Evolutionary conservation across 371 early-diverging fungal genomes (phyloP), one percentile per base, ranked within the genome.

Genomic region (Zychaea mexicana): DNA sequence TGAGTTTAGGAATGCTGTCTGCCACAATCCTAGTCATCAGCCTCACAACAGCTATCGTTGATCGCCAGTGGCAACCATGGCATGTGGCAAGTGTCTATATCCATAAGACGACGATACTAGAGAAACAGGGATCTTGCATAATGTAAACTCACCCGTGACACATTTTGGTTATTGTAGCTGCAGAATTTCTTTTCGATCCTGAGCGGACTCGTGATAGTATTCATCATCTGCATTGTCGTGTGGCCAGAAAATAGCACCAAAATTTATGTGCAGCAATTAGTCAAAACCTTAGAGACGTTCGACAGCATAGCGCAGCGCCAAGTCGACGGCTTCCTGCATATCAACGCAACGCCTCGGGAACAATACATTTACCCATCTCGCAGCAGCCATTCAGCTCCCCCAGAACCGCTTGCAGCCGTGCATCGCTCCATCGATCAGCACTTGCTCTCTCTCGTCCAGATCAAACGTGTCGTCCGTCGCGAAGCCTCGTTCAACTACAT

Each of bases 231-330:
- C 21, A 31, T 81, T 0, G 2, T 71, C 5, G 42, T 78, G 0
- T 76, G 68, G 58, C 81, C 81, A 5, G 81, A 81, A 61, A 78
- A 78, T 45, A 71, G 72, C 21, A 81, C 78, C 4, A n/a, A 58
- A 2, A 64, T 73, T 9, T 79, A 66, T 58, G 68, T 79, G 19
- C 65, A 74, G 62, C 64, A 77, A 24, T 52, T 79, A 0, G 61
- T 75, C 55, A 73, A 70, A 19, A 52, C 68, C 1, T 42, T 72
- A 9, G 77, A 79, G 26, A 62, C 65, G 7, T 73, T 77, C 47
- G 73, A 77, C 39, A 65, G 57, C 3, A 73, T 76, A 8, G 55
- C 68, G n/a, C 63, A 66, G 19, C 71, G 55, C 2, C 80, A 79
- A 60, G 66, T 67, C 6, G 57, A 64, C 12, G 67, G 70, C 0